phyloP scores from a whole-genome alignment of 306 rosid species.

The Sicyos baderoa region DNA sequence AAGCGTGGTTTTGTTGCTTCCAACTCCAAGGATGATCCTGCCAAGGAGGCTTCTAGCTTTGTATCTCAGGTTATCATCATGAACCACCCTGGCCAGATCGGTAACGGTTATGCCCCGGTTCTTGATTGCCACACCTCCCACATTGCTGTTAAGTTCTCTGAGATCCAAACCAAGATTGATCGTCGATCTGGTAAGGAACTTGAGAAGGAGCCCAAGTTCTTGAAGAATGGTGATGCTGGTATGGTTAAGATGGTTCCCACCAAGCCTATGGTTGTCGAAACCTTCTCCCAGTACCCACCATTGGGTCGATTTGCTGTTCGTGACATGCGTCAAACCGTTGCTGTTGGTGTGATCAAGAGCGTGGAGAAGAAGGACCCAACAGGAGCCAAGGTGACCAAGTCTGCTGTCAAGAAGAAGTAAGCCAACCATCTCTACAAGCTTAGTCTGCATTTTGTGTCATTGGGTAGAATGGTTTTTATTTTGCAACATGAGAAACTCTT shows the following conservation, averaged over 20 bases:
- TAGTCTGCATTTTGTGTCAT: neutral
- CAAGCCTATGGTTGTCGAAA: conserved; percentile 27
- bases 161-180: conserved; percentile 42
- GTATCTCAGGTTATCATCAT: conserved; percentile 21
- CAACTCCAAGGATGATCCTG: conserved; percentile 21
- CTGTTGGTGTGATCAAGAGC: conserved; percentile 23
- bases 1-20: conserved; percentile 21
- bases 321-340: conserved; percentile 40
- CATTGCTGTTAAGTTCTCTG: conserved; percentile 49
- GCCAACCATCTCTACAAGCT: neutral
- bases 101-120: conserved; percentile 34
- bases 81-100: conserved; percentile 24
- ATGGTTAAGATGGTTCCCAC: conserved; percentile 29
- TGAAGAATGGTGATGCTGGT: conserved; percentile 28
- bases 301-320: conserved; percentile 55
- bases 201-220: conserved; percentile 23
- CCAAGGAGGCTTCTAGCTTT: conserved; percentile 20
- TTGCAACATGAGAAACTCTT: conserved; percentile 7
- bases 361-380: conserved; percentile 27
- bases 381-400: conserved; percentile 24
- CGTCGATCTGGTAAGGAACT: conserved; percentile 40
- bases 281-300: conserved; percentile 32
- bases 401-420: conserved; percentile 22
- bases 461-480: neutral
- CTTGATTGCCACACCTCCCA: conserved; percentile 54